These are phyloP conservation scores for Drosera spatulata DNA, from an alignment of 179 eudicot genomes.

Conservation along the genomic window DNA sequence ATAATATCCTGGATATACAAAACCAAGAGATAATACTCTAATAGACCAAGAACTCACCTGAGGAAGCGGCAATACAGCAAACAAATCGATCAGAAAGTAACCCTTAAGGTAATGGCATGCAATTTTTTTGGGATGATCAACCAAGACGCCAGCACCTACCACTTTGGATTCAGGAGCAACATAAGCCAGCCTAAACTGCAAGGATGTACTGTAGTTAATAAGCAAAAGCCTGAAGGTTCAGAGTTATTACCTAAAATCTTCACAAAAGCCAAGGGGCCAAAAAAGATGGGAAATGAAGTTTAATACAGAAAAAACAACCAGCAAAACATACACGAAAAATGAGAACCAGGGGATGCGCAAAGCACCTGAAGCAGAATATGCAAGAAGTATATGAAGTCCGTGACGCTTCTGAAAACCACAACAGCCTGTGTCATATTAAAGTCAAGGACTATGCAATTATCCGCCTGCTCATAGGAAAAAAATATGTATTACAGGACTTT, in stretches of 20 bases:
- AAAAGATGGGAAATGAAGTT: too few relatives aligned
- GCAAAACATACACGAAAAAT: too few relatives aligned
- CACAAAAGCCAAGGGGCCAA: too few relatives aligned
- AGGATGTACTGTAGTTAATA: background rate
- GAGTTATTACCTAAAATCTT: too few relatives aligned
- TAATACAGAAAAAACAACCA: too few relatives aligned
- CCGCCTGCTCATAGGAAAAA: slow-evolving; percentile 15
- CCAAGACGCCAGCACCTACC: slow-evolving; percentile 82
- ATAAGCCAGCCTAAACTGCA: slow-evolving; percentile 78
- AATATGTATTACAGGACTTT: background rate
- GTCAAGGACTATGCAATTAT: slow-evolving; percentile 26
- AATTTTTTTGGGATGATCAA: slow-evolving; percentile 58
- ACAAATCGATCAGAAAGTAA: slow-evolving; percentile 54
- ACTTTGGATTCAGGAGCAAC: slow-evolving; percentile 79
- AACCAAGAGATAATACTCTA: background rate
- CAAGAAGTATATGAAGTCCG: slow-evolving; percentile 39
- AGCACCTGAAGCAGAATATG: slow-evolving; percentile 74
- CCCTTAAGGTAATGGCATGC: slow-evolving; percentile 51
- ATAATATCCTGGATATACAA: background rate
- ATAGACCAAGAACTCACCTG: slow-evolving; percentile 34
- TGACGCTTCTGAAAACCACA: slow-evolving; percentile 34
- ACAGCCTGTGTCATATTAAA: slow-evolving; percentile 15
- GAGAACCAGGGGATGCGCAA: background rate
- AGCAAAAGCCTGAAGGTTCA: too few relatives aligned
- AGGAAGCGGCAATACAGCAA: slow-evolving; percentile 66